Conservation (phyloP, 306 rosid genomes). For the Crataegus laevigata region DNA sequence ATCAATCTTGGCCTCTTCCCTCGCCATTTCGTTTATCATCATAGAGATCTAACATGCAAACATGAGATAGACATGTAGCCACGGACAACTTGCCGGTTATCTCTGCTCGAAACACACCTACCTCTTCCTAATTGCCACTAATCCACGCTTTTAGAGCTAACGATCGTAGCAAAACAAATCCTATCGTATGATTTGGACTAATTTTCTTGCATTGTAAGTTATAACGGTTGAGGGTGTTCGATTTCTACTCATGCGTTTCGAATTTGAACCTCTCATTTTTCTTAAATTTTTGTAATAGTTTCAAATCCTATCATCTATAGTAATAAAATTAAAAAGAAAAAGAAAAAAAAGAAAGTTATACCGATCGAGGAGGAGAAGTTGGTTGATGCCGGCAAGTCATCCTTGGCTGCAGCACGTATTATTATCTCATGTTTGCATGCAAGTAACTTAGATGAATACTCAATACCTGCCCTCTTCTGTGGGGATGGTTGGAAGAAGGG, state of each 20-base stretch:
- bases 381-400: conserved; percentile 36
- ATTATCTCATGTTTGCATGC: conserved; percentile 31
- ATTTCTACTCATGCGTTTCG: accelerated
- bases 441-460: conserved; percentile 19
- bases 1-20: neutral
- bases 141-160: neutral
- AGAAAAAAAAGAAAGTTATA: no score
- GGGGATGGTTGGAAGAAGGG: neutral
- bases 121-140: neutral
- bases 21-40: neutral
- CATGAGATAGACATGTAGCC: conserved; percentile 34
- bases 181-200: neutral
- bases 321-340: no score
- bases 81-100: conserved; percentile 26
- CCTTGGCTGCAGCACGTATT: conserved; percentile 37
- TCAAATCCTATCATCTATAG: no score
- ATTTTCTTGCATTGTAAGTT: neutral
- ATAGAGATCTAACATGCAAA: conserved; percentile 27
- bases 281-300: no score
- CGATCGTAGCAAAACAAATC: neutral
- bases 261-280: no score
- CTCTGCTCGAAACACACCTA: neutral
- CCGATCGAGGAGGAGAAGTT: neutral
- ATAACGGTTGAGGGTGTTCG: no score
- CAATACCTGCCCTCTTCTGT: neutral